Base-by-base conservation (phyloP, 768 basidiomycete species). In the Myochromella boudieri region DNA sequence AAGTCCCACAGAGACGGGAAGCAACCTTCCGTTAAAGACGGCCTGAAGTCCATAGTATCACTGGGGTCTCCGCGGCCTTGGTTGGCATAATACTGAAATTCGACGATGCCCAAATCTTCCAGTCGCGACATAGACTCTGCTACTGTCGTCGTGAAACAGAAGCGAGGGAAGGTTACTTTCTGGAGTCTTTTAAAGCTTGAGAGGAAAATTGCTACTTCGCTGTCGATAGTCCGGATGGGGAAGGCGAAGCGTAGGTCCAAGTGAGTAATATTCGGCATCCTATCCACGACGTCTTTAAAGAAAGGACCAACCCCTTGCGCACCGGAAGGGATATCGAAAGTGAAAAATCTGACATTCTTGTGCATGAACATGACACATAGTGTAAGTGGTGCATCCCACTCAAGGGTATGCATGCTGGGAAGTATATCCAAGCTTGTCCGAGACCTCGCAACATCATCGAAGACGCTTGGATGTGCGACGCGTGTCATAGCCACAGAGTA, bases 371-470 rank as follows among this genome's bases (percentile, higher is more conserved):
- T 56, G 20, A 79, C 70, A 31, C 61, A 66, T 9, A 66, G 55
- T 14, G 52, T 33, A 3, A 68, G 55, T 1, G 60, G 46, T 2
- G 60, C 68, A 24, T 60, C 57, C 81, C 82, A 85, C 14, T 70
- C 62, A 4, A 87, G 65, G 2, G 69, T 68, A 31, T 74, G 71
- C 47, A 82, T 63, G 52, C 76, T 76, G 6, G 84, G 84, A 2
- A 85, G 60, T 41, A 85, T 72, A 41, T 75, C 67, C 24, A 82
- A 56, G 9, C 66, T 69, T 0, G 76, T 74, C 3, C 84, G 71
- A 7, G 82, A 78, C 34, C 78, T 70, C 0, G 80, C 78, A 6
- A 84, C 68, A 43, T 78, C 77, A 58, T 84, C 80, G 53, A 80
- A 77, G 46, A 69, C 68, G 41, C 61, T 61, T 18, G 61, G 62